Base-by-base conservation (phyloP, 148 eudicot genomes). In the Euryodendron excelsum region DNA sequence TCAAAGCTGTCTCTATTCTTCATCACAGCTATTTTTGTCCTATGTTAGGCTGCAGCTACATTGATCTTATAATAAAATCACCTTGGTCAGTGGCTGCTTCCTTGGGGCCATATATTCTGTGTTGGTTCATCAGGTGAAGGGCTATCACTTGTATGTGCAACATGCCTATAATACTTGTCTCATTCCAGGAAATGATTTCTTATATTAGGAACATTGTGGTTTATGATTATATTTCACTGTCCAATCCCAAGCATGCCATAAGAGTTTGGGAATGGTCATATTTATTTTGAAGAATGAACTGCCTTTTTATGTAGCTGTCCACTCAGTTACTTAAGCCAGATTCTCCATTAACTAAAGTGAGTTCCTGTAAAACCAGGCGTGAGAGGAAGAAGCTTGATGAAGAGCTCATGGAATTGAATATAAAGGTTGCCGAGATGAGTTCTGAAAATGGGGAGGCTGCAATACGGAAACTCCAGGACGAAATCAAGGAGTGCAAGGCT, bases 401-500 rank as follows among this genome's bases (percentile, higher is more conserved):
- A 75, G 99, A 93, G 85, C 82, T 91, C 53, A 67, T 63, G 79
- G 92, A 89, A 69, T 87, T 91, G 88, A 91, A 87, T 47, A 83
- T 47, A 60, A 83, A 83, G 73, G 87, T 90, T 62, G 91, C 84
- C 21, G 89, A 93, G 82, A 60, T 95, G 85, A 89, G 85, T 71
- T 76, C 91, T 39, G 92, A 87, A 87, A 91, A 88, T 63, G 92
- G 96, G 72, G 97, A 93, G 81, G 96, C 93, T 79, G 97, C 93
- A 84, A 86, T 95, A 59, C 99, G 87, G 86, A 93, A 80, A 82
- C 96, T 95, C 58, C 89, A 95, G 74, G 99, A 95, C 30, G 99
- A 93, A 83, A 95, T 95, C 48, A 95, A 89, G 80, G 92, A 93
- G 41, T 93, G 96, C 92, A 95, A 95, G 82, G 83, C 93, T 78